Conservation (phyloP, 2,329 filamentous ascomycete species). For the Fusarium torulosum region DNA sequence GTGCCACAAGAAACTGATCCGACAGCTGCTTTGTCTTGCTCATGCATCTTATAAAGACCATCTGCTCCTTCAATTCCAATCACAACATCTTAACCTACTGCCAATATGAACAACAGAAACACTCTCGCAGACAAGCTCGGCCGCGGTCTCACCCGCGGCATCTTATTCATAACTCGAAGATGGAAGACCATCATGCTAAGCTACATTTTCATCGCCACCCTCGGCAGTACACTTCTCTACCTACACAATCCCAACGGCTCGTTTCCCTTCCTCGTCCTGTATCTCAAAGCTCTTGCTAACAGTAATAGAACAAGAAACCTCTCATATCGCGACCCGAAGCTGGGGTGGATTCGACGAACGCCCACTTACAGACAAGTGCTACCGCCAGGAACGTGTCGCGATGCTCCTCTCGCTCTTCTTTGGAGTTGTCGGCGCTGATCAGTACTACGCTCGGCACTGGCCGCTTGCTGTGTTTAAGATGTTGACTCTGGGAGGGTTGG, state of each 20-base stretch:
- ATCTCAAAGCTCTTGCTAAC: not conserved
- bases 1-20: too few species aligned
- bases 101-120: slow-evolving; percentile 14
- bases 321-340: slow-evolving; percentile 18
- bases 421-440: slow-evolving; percentile 30
- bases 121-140: slow-evolving; percentile 27
- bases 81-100: not conserved
- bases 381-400: slow-evolving; percentile 39
- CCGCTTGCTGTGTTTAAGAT: slow-evolving; percentile 36
- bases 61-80: not conserved
- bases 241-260: not conserved
- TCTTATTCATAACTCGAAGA: slow-evolving; percentile 7
- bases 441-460: slow-evolving; percentile 42
- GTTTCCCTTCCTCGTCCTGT: not conserved
- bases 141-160: slow-evolving; percentile 11
- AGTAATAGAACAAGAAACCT: not conserved
- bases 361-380: slow-evolving; percentile 33
- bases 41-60: not conserved
- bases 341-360: slow-evolving; percentile 39
- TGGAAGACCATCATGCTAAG: slow-evolving; percentile 17
- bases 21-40: not conserved
- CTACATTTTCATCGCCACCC: slow-evolving; percentile 17
- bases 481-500: slow-evolving; percentile 35
- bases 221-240: slow-evolving; percentile 24
- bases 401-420: slow-evolving; percentile 36